Evolutionary conservation across 148 eudicot genomes (phyloP).

Genomic region (Rhododendron vialii): DNA sequence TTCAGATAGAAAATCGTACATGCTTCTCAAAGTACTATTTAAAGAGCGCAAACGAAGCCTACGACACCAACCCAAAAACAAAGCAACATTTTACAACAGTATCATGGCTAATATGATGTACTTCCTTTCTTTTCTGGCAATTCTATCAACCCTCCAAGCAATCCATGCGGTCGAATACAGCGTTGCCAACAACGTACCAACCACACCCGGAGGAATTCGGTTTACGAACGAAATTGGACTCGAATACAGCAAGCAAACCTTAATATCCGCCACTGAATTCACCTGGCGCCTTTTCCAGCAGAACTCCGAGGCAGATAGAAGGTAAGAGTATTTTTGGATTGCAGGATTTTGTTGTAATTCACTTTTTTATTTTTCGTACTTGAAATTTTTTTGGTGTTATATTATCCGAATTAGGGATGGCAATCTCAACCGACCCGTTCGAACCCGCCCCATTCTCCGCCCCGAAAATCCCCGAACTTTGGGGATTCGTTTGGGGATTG

Average conservation of each 20-base stretch:
- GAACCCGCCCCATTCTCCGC: no score
- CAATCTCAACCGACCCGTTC: no score
- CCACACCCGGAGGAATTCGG: constrained; percentile 26
- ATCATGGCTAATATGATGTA: constrained; percentile 11
- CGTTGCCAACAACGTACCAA: constrained; percentile 22
- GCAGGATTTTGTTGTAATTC: not conserved
- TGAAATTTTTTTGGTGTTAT: no score
- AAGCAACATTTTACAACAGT: not conserved
- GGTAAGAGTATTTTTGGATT: not conserved
- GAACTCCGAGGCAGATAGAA: constrained; percentile 18
- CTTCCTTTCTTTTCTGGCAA: not conserved
- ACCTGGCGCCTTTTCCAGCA: constrained; percentile 37
- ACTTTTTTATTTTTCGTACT: not conserved
- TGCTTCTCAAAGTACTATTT: not conserved
- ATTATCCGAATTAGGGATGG: not conserved
- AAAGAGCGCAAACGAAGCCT: not conserved
- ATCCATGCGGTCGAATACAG: constrained; percentile 26
- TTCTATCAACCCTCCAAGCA: constrained; percentile 15
- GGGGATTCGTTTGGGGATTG: no score
- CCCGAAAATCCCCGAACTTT: no score
- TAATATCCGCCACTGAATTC: constrained; percentile 21
- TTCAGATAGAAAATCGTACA: not conserved
- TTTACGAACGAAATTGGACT: constrained; percentile 26
- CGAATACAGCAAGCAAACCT: constrained; percentile 20
- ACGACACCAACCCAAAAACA: not conserved